These are phyloP conservation scores for Penicillium tannophilum DNA, from an alignment of 495 filamentous ascomycete species.

Conservation along the genomic window DNA sequence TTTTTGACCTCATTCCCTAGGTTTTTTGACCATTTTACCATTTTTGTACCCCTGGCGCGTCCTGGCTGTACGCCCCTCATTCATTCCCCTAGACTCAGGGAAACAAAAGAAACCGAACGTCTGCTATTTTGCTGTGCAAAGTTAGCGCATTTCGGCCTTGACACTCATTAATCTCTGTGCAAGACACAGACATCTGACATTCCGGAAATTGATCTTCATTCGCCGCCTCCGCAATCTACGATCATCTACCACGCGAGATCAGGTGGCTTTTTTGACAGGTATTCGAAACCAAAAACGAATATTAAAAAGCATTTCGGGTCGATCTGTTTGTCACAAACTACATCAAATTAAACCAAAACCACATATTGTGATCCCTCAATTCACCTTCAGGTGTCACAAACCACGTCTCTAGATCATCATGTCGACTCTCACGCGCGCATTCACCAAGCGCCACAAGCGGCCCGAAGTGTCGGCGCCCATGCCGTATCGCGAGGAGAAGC, in stretches of 20 bases:
- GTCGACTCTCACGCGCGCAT: conserved; percentile 62
- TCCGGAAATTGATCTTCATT: conserved; percentile 36
- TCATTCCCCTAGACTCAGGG: conserved; percentile 32
- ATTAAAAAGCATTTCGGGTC: neutral
- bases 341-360: neutral
- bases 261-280: conserved; percentile 12
- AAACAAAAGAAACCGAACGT: conserved; percentile 18
- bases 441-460: conserved; percentile 62
- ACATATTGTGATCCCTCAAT: neutral
- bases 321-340: neutral
- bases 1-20: conserved; percentile 23
- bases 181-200: conserved; percentile 25
- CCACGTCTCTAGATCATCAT: conserved; percentile 28
- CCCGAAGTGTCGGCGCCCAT: conserved; percentile 50
- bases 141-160: conserved; percentile 10
- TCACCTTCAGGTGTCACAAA: neutral
- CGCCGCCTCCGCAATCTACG: conserved; percentile 32
- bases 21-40: conserved; percentile 1
- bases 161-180: conserved; percentile 29
- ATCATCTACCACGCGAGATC: conserved; percentile 30
- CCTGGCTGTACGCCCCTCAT: conserved; percentile 46
- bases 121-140: conserved; percentile 33
- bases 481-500: conserved; percentile 42
- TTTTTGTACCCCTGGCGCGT: conserved; percentile 30
- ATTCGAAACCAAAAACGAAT: conserved; percentile 16